Conservation (phyloP, 208 protist genomes). For the Trypanosoma congolense region DNA sequence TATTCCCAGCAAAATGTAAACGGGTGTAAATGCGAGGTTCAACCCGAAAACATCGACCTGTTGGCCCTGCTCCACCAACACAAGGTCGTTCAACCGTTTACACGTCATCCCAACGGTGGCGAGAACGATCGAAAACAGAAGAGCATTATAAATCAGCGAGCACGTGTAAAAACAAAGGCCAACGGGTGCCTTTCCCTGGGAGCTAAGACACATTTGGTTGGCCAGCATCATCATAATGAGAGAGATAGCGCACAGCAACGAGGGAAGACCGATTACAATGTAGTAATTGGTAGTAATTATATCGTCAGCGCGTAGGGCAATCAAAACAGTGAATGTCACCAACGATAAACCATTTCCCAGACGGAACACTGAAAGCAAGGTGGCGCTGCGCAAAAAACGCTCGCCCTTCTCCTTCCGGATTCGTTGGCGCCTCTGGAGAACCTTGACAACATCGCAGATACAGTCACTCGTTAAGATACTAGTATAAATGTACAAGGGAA, state of each 20-base stretch:
- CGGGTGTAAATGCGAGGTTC: conserved; percentile 35
- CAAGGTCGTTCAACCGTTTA: conserved; percentile 55
- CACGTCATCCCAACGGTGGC: conserved; percentile 44
- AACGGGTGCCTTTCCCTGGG: neutral
- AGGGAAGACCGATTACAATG: conserved; percentile 50
- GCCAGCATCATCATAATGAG: conserved; percentile 28
- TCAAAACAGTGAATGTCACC: conserved; percentile 49
- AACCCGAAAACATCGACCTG: conserved; percentile 21
- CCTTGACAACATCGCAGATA: too few species aligned
- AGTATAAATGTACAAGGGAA: conserved; percentile 53
- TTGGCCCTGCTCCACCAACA: conserved; percentile 23
- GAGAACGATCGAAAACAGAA: conserved; percentile 31
- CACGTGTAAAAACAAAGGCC: conserved; percentile 4
- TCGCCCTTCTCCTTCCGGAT: too few species aligned
- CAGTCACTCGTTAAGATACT: too few species aligned
- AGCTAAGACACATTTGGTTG: neutral
- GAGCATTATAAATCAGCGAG: conserved; percentile 16
- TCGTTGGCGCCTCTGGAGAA: too few species aligned
- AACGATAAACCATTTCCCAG: too few species aligned
- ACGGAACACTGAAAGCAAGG: too few species aligned
- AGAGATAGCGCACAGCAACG: conserved; percentile 30
- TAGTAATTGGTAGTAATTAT: conserved; percentile 68
- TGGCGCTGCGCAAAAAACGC: too few species aligned
- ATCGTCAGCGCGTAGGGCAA: conserved; percentile 62
- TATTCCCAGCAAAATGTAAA: conserved; percentile 43